Evolutionary conservation across 345 rosid genomes (phyloP), one percentile per base, ranked within the genome.

Genomic region (Orychophragmus violaceus): DNA sequence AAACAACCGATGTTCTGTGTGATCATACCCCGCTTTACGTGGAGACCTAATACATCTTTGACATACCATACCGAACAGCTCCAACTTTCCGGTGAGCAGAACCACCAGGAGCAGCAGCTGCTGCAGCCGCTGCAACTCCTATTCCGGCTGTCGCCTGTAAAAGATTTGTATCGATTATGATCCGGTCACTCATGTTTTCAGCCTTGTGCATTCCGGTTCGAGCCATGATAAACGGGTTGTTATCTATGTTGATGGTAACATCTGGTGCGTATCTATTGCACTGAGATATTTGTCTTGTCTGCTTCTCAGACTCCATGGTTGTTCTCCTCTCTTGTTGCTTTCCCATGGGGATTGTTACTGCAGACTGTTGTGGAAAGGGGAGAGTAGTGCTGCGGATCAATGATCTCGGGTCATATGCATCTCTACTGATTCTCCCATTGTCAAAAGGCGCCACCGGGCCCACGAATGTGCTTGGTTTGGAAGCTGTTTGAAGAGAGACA

Each of bases 171-270:
- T 89, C 89, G 0, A 87, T 80, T 17, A 79, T 52, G n/a, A 83
- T 75, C 54, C 85, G 74, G 37, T 85, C 89, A 3, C 82, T 84
- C 4, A 67, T 62, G 59, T 74, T 77, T 36, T 89, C 96, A 23
- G 62, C 80, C 74, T 82, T 83, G 62, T 67, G 78, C 59, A 76
- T 82, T 72, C 89, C 90, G 1, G 70, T 81, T 69, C 87, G 71
- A 5, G 89, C 79, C 91, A 82, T 82, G 60, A 87, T 84, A 72
- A 84, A 86, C 0, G 95, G 95, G 77, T 89, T 87, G 68, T 79
- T 64, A 66, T 92, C 93, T 2, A 89, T 92, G 65, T 85, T 78
- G 77, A 92, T 84, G 35, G 91, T 87, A 25, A 89, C 79, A 5
- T 92, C 98, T 25, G 89, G 85, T 6, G 76, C 77, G 27, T 75